Evolutionary conservation across 2,329 filamentous ascomycete species (phyloP), one percentile per base, ranked within the genome.

Genomic region (Nothophoma quercina): DNA sequence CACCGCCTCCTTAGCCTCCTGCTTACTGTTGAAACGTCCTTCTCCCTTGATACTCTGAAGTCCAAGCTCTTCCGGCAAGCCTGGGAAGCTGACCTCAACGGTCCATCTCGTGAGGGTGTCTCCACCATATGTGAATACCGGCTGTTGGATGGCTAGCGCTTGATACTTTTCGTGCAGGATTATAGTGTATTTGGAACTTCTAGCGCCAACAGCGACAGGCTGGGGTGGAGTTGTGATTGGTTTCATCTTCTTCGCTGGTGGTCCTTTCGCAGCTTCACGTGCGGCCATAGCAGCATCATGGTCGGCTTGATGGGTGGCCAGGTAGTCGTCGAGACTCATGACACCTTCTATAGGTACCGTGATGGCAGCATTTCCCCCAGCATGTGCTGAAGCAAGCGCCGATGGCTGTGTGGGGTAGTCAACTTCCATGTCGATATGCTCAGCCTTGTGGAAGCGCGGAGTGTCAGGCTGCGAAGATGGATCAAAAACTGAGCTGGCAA

Each of bases 1-100:
- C 18, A 75, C 41, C 1, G 64, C 71, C 50, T 79, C 77, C 49
- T 76, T 78, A 0, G 75, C 77, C 41, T 76, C 74, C 51, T 75
- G 74, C 64, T 80, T 79, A 30, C 64, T 75, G 7, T 60, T 58
- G 55, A 68, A 77, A 13, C 57, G 60, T 2, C 64, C 65, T 7
- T 56, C 22, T 9, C 60, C 62, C 4, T 57, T 55, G 16, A 71
- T 19, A 5, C 51, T 49, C 13, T 67, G 59, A 9, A 60, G 18
- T 29, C 62, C 60, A 9, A 60, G 18, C 30, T 62, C 60, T 3
- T 48, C 45, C 1, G 48, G 32, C 4, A 67, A 33, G 4, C 59
- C 59, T 3, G 61, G 58, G 32, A 75, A 69, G 1, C 32, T 46
- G 8, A 73, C 50, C 16, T 47, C 61, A 1, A 60, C 66, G 21